These are phyloP conservation scores for Protea cynaroides DNA, from an alignment of 164 flowering plant species.

Conservation along the genomic window DNA sequence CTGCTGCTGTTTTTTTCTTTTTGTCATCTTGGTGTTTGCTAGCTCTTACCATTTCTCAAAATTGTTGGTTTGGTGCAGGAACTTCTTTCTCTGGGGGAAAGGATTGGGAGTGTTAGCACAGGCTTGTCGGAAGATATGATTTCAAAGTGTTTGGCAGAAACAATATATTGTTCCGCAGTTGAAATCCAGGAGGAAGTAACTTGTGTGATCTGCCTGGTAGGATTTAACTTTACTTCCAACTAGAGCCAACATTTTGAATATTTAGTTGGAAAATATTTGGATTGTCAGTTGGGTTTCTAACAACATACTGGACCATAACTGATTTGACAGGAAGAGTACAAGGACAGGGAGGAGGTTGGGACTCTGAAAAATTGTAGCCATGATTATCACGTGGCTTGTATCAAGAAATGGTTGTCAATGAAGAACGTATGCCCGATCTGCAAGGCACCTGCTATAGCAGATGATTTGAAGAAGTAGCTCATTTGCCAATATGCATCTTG, in stretches of 20 bases:
- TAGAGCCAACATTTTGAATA: too few relatives aligned
- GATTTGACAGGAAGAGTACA: conserved; percentile 53
- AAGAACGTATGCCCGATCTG: conserved; percentile 69
- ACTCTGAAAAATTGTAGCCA: conserved; percentile 42
- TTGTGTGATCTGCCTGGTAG: conserved; percentile 66
- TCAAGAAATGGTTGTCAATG: conserved; percentile 58
- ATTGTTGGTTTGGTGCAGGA: conserved; percentile 35
- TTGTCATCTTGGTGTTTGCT: not conserved
- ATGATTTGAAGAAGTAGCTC: conserved; percentile 10
- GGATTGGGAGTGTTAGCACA: conserved; percentile 62
- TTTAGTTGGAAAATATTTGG: not conserved
- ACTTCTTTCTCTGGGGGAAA: conserved; percentile 61
- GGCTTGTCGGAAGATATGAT: conserved; percentile 49
- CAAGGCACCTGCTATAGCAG: conserved; percentile 46
- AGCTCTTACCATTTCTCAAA: not conserved
- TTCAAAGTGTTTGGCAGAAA: conserved; percentile 40
- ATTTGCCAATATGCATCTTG: too few relatives aligned
- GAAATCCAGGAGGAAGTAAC: conserved; percentile 32
- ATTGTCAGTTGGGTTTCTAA: not conserved
- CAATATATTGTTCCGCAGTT: conserved; percentile 26
- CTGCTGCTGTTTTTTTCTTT: not conserved
- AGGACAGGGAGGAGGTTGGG: conserved; percentile 43
- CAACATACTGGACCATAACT: not conserved
- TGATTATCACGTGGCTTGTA: conserved; percentile 48
- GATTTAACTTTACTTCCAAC: not conserved